Conservation (phyloP, 805 yeast genomes). For the Hanseniaspora nectarophila region DNA sequence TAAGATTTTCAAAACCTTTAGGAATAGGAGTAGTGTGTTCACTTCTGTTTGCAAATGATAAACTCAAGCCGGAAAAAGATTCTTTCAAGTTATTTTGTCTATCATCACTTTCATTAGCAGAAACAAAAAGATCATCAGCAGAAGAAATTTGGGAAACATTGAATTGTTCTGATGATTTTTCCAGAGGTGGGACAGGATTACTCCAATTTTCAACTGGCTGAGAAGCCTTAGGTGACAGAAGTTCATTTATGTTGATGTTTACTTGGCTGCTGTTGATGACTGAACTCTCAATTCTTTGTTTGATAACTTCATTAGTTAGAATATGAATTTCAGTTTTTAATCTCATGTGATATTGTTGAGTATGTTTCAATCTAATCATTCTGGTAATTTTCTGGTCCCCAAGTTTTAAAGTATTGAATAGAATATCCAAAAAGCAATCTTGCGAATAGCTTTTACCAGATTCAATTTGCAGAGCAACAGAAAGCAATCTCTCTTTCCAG, state of each 20-base stretch:
- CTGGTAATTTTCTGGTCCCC: constrained; percentile 58
- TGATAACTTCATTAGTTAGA: constrained; percentile 50
- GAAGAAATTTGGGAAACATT: background rate
- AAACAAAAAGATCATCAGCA: background rate
- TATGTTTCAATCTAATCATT: constrained; percentile 57
- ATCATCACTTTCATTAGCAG: constrained; percentile 1
- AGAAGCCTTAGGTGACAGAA: background rate
- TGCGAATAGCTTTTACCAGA: constrained; percentile 25
- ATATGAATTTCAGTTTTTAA: constrained; percentile 69
- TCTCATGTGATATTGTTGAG: constrained; percentile 60
- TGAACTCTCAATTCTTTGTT: constrained; percentile 47
- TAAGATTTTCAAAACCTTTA: background rate
- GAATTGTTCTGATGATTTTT: background rate
- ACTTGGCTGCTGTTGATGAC: constrained; percentile 17
- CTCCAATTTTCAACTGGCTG: background rate
- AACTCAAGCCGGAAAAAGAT: background rate
- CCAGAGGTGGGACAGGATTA: background rate
- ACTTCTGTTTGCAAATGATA: background rate
- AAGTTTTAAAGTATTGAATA: constrained; percentile 46
- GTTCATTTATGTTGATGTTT: background rate
- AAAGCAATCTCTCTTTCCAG: constrained; percentile 25
- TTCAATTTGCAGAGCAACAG: constrained; percentile 14
- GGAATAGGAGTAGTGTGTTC: background rate
- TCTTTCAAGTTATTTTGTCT: background rate
- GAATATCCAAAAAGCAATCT: constrained; percentile 37